Base-by-base conservation (phyloP, 2,329 filamentous ascomycete species). In the Fonsecaea erecta region DNA sequence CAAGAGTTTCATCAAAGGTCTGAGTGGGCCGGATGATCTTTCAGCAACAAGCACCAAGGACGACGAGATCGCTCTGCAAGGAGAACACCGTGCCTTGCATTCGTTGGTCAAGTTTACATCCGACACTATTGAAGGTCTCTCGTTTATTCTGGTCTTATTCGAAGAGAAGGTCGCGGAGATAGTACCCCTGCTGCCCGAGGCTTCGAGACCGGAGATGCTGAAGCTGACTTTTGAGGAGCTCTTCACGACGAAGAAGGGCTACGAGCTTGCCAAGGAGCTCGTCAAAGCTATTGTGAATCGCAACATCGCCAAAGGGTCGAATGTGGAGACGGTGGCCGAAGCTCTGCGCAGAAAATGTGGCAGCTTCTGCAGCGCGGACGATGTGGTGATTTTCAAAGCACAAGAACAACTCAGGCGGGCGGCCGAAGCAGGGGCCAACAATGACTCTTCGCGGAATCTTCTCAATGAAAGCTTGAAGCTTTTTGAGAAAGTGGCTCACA, bases 221-320 rank as follows among this genome's bases (percentile, higher is more conserved):
- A 85, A 89, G 37, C 84, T 99, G 60, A 97, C 92, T 0, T 99
- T 92, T 74, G 92, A 98, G 76, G 86, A 87, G 52, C 86, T 99
- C 0, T 98, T 99, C 76, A 91, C 92, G 3, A 88, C 90, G 48
- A 79, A 84, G 5, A 84, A 88, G 18, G 95, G 95, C 34, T 92
- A 92, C 72, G 92, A 97, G 11, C 85, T 98, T 26, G 96, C 94
- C 2, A 97, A 97, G 77, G 86, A 97, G 62, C 83, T 99, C 1
- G 95, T 99, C 63, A 99, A 98, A 77, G 93, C 94, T 0, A 98
- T 99, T 73, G 95, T 99, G 61, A 98, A 98, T 77, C 89, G 93
- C 73, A 99, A 97, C 76, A 99, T 99, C 72, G 91, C 94, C 64
- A 97, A 92, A 73, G 95, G 96, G 9, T 94, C 93, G 3, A 99